phyloP scores from a whole-genome alignment of 371 early-diverging fungal genomes.

The Syncephalastrum sp. region DNA sequence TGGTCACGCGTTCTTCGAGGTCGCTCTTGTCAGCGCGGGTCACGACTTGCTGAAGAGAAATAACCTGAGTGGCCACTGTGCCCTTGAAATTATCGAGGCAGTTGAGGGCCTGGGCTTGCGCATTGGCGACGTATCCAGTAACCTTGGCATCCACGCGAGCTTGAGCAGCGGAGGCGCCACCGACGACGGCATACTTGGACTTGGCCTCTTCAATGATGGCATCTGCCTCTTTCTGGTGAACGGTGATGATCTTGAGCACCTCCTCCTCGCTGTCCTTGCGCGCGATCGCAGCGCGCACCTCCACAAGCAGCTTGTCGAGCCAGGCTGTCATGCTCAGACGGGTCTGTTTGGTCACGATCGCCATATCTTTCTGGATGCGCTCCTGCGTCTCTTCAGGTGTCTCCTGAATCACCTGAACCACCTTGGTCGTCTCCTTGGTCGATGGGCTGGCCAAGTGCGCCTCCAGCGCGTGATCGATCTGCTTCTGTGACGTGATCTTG shows the following conservation, averaged over 20 bases:
- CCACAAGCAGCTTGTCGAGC: constrained; percentile 28
- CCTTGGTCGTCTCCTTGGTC: constrained; percentile 12
- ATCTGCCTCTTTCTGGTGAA: constrained; percentile 15
- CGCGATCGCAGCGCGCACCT: constrained; percentile 17
- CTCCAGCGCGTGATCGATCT: constrained; percentile 29
- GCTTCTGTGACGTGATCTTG: constrained; percentile 22
- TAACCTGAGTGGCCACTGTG: constrained; percentile 22
- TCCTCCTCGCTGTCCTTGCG: constrained; percentile 19
- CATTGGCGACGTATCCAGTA: constrained; percentile 10
- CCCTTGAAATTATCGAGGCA: constrained; percentile 27
- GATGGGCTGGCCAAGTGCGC: constrained; percentile 18
- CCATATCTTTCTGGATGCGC: constrained; percentile 26
- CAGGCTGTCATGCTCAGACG: constrained; percentile 25
- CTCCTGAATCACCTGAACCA: constrained; percentile 25
- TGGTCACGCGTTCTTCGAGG: constrained; percentile 16
- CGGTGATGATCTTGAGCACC: constrained; percentile 15
- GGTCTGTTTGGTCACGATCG: constrained; percentile 30
- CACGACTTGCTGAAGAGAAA: constrained; percentile 24
- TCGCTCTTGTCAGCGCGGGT: constrained; percentile 7
- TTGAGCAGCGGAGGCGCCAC: constrained; percentile 2
- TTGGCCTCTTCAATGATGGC: constrained; percentile 10
- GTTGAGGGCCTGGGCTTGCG: constrained; percentile 29
- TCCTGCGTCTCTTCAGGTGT: constrained; percentile 30
- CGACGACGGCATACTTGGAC: constrained; percentile 9
- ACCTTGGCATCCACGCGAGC: constrained; percentile 3